A percentile compares a stretch with the other conserved stretches of the same genome.
phyloP scores from a whole-genome alignment of 2,329 filamentous ascomycete species.

The Fusarium sp. region DNA sequence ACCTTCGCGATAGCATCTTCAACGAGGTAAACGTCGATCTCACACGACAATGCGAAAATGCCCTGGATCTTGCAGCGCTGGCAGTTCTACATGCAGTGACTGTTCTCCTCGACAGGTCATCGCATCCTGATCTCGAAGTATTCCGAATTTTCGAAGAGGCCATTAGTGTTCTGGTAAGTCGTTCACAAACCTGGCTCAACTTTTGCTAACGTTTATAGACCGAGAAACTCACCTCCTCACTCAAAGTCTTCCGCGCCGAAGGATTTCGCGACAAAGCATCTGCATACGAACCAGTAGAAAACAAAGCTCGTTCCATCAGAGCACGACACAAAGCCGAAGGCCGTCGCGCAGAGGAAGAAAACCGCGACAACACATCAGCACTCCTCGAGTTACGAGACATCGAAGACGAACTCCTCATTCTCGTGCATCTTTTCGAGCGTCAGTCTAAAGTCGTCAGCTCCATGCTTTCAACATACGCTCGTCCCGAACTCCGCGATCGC shows the following conservation, averaged over 20 bases:
- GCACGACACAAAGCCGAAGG: constrained; percentile 58
- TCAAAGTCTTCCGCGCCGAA: constrained; percentile 73
- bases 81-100: constrained; percentile 73
- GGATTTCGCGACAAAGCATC: constrained; percentile 65
- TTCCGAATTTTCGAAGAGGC: constrained; percentile 78
- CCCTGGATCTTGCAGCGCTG: constrained; percentile 74
- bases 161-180: constrained; percentile 71
- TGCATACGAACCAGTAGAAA: constrained; percentile 59
- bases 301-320: constrained; percentile 58
- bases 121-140: constrained; percentile 73
- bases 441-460: constrained; percentile 66
- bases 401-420: constrained; percentile 73
- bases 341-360: constrained; percentile 67
- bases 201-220: constrained; percentile 57
- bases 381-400: constrained; percentile 75
- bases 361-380: constrained; percentile 74
- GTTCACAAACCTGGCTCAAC: accelerated
- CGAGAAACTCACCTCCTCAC: constrained; percentile 73
- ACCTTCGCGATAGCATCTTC: constrained; percentile 74
- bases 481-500: constrained; percentile 57
- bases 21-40: constrained; percentile 77
- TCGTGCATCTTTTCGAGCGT: constrained; percentile 70
- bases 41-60: constrained; percentile 73
- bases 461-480: constrained; percentile 62
- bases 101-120: constrained; percentile 71